Base-by-base conservation (phyloP, 768 basidiomycete genomes). In the Basidioascus undulatus region DNA sequence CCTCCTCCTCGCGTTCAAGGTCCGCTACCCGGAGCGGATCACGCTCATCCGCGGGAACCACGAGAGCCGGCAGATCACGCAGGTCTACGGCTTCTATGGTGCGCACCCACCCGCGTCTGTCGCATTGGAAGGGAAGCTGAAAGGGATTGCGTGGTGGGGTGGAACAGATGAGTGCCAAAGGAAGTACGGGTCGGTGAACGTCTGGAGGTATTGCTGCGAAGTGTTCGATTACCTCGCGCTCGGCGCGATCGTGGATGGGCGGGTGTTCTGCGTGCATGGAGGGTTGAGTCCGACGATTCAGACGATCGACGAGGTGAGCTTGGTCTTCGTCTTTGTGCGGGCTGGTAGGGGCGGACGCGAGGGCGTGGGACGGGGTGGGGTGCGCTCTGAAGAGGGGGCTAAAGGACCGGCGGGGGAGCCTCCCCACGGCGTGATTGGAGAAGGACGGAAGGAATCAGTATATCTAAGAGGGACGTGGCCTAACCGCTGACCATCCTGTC, bases 151-250 rank as follows among this genome's bases (percentile, higher is more conserved):
- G n/a, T n/a, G n/a, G n/a, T n/a, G n/a, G n/a, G n/a, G n/a, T n/a
- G n/a, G n/a, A n/a, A n/a, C n/a, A n/a, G 89, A 96, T 59, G 89
- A 96, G 55, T 96, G 89, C 57, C 80, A 84, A 58, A 64, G 87
- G 27, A 96, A 96, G 58, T 96, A 92, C 52, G 87, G 87, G 4
- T 73, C 70, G 51, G 74, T 72, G 44, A 84, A 84, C 57, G 89
- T 96, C 41, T 94, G 89, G 87, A 62, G 89, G 48, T 92, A 84
- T 72, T 94, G 87, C 59, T 94, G 86, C 57, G 87, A 96, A 53
- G 86, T 96, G 8, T 98, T 98, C 51, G 89, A 96, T 57, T 94
- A 92, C 58, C 71, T 96, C 35, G 80, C 82, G 23, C 63, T 96
- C 31, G 84, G 78, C 11, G 89, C 89, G 15, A 74, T 96, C 49